Evolutionary conservation across 306 rosid genomes (phyloP), one percentile per base, ranked within the genome.

Genomic region (Abrus pulchellus): DNA sequence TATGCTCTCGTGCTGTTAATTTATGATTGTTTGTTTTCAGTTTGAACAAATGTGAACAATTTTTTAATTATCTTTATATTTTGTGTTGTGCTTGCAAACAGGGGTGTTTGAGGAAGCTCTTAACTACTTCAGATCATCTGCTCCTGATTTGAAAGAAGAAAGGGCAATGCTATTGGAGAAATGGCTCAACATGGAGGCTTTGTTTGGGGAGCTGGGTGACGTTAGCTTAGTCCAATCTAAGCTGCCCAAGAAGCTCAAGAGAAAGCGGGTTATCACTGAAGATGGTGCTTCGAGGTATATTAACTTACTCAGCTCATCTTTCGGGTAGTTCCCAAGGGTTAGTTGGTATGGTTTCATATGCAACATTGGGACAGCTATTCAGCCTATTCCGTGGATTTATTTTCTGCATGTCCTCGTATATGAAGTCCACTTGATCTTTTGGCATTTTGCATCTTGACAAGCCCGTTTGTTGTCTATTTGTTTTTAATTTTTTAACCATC

Each of bases 211-310:
- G 62, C 63, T 90, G 41, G 99, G 98, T 44, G 96, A 95, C 84
- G 89, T 87, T 50, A 83, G 90, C 84, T 67, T 92, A 76, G 98
- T 95, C 71, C 93, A 87, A 86, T 52, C 98, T 47, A 95, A 93
- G 88, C 85, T 91, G 64, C 99, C 99, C 14, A 95, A 93, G 90
- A 95, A 90, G 81, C 94, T 95, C 62, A 95, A 95, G 94, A 91
- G 93, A 86, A 90, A 92, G 77, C 90, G 86, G 6, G 87, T 93
- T 44, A 63, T 45, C 13, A 80, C 86, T 1, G 99, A 93, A 78
- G 98, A 93, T 29, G 99, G 98, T 63, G 90, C 94, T 12, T 57
- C 97, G 20, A 93, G 94, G 98, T 95, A 89, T 48, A 96, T 80
- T 20, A 56, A 61, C 80, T 78, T 65, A 27, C 28, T 5, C 43